Evolutionary conservation across 1,284 basidiomycete genomes (phyloP).

Genomic region (Apiotrichum laibachii): DNA sequence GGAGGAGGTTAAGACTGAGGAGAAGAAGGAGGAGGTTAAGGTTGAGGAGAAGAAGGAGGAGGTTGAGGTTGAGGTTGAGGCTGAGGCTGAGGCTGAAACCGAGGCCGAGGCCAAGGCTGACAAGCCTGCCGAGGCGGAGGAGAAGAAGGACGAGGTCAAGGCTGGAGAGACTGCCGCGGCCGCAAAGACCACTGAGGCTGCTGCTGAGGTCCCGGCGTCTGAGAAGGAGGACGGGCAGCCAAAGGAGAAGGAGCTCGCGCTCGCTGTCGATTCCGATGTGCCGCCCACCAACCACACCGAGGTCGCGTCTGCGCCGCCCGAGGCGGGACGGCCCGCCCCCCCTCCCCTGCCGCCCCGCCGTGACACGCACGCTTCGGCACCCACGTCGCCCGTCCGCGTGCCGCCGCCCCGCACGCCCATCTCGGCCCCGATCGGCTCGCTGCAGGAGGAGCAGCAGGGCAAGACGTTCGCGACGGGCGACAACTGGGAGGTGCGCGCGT

Average conservation of each 20-base stretch:
- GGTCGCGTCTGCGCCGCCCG: too few relatives aligned
- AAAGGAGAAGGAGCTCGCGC: neutral
- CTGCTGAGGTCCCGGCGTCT: too few relatives aligned
- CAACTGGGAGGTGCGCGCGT: constrained; percentile 85
- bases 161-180: neutral
- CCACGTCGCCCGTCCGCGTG: neutral
- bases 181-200: too few relatives aligned
- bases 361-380: neutral
- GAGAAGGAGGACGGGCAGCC: neutral
- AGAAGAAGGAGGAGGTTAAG: constrained; percentile 4
- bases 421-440: neutral
- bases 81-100: constrained; percentile 4
- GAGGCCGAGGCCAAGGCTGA: neutral
- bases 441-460: constrained; percentile 16
- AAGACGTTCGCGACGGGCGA: constrained; percentile 56
- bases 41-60: neutral
- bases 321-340: neutral
- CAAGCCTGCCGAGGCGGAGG: neutral
- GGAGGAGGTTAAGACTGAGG: constrained; percentile 6
- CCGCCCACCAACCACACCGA: neutral
- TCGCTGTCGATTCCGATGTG: neutral
- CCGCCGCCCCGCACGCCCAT: constrained; percentile 1
- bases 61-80: constrained; percentile 5
- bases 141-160: neutral
- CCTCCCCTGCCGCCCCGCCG: constrained; percentile 3